Evolutionary conservation across 768 basidiomycete species (phyloP).

Genomic region (Tulasnella sp.): DNA sequence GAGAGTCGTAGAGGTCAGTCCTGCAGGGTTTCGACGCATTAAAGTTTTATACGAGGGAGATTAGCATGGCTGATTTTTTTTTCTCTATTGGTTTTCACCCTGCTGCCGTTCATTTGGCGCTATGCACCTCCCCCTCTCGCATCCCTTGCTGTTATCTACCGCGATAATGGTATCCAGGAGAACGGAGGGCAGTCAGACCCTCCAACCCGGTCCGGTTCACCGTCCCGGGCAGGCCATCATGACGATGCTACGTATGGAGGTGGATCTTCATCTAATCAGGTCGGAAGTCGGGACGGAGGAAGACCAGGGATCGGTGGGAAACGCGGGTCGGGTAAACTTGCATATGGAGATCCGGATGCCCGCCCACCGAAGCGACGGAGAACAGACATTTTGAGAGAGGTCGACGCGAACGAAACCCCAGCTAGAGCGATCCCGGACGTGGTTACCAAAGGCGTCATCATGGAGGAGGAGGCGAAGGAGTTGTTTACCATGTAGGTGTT

Average conservation of each 20-base stretch:
- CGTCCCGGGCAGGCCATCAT: constrained; percentile 18
- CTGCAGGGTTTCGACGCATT: not conserved
- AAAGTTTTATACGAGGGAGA: not conserved
- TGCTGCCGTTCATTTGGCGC: not conserved
- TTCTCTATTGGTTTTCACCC: not conserved
- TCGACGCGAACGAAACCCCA: constrained; percentile 9
- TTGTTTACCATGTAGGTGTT: constrained; percentile 72
- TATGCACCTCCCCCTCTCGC: not conserved
- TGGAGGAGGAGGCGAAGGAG: constrained; percentile 78
- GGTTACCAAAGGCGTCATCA: constrained; percentile 76
- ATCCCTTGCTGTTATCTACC: constrained; percentile 24
- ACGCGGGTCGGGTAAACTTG: constrained; percentile 17
- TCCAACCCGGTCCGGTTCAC: constrained; percentile 24
- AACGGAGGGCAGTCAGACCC: constrained; percentile 47
- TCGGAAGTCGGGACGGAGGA: constrained; percentile 15
- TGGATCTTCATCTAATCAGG: not conserved
- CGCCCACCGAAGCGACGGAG: constrained; percentile 78
- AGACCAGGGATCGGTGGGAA: constrained; percentile 13
- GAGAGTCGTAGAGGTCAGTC: constrained; percentile 65
- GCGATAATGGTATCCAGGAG: constrained; percentile 48
- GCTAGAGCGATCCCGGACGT: constrained; percentile 44
- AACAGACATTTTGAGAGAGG: constrained; percentile 39
- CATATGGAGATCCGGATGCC: too few species aligned
- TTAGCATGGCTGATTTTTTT: not conserved
- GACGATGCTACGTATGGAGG: not conserved